A percentile compares a stretch with the other conserved stretches of the same genome.
These are phyloP conservation scores for Sungouiozyma ichnusensis DNA, from an alignment of 805 yeast genomes.

Conservation along the genomic window DNA sequence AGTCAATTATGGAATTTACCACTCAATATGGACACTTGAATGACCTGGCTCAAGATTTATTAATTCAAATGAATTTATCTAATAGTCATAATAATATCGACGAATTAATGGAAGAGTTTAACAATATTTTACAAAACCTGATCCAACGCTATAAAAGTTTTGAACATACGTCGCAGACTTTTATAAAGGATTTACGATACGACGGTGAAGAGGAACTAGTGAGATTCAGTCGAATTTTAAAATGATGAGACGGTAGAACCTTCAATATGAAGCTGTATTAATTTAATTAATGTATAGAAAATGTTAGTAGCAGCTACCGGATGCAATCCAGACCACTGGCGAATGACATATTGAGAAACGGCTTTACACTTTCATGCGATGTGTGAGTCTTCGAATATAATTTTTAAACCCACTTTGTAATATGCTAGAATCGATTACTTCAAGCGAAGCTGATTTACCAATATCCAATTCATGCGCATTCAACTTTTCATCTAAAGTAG, in stretches of 20 bases:
- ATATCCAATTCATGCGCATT: too few relatives aligned
- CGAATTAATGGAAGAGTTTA: conserved; percentile 24
- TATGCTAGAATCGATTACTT: background rate
- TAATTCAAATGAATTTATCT: conserved; percentile 23
- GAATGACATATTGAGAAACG: too few relatives aligned
- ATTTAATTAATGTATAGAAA: too few relatives aligned
- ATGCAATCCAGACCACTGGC: too few relatives aligned
- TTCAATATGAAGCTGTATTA: background rate
- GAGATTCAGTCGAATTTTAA: conserved; percentile 34
- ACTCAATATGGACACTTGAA: conserved; percentile 31
- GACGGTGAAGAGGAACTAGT: conserved; percentile 42
- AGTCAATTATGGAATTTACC: conserved; percentile 32
- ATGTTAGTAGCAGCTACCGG: too few relatives aligned
- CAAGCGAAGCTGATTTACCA: background rate
- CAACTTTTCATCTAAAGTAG: too few relatives aligned
- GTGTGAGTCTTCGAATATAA: background rate
- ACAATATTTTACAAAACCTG: conserved; percentile 33
- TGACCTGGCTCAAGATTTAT: conserved; percentile 27
- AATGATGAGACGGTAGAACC: background rate
- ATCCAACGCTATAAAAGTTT: conserved; percentile 36
- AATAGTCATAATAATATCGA: conserved; percentile 17
- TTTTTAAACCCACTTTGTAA: background rate
- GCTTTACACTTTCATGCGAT: conserved; percentile 4
- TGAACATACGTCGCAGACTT: conserved; percentile 31
- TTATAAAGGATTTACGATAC: conserved; percentile 42